These are phyloP conservation scores for Aspergillus cavernicola DNA, from an alignment of 495 filamentous ascomycete species.

Conservation along the genomic window DNA sequence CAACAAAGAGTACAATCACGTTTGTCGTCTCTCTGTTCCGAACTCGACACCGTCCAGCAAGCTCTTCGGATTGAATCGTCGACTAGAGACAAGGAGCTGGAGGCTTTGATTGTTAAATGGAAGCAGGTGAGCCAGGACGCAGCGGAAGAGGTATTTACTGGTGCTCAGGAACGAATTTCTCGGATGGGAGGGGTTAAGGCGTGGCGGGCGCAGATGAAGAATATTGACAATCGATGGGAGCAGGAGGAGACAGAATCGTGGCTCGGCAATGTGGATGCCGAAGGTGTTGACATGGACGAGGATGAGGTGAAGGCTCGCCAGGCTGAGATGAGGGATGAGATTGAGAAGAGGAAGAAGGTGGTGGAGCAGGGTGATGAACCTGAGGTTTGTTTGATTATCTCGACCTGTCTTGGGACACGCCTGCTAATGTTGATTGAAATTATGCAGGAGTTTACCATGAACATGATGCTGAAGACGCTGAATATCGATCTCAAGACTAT, in stretches of 20 bases:
- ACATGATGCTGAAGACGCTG: conserved; percentile 64
- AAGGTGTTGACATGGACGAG: conserved; percentile 22
- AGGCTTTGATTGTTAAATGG: conserved; percentile 48
- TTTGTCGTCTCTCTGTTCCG: conserved; percentile 29
- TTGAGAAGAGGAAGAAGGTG: conserved; percentile 20
- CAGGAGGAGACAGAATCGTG: conserved; percentile 26
- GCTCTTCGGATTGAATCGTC: conserved; percentile 47
- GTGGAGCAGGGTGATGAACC: conserved; percentile 32
- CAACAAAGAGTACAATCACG: conserved; percentile 29
- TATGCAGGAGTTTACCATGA: conserved; percentile 62
- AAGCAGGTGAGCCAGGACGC: conserved; percentile 41
- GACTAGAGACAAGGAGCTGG: conserved; percentile 44
- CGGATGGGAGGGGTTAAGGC: conserved; percentile 56
- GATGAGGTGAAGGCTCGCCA: conserved; percentile 24
- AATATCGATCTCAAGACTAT: conserved; percentile 62
- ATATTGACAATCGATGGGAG: conserved; percentile 32
- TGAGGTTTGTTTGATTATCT: conserved; percentile 34
- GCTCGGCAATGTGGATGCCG: conserved; percentile 12
- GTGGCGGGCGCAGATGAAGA: conserved; percentile 47
- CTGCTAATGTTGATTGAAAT: neutral
- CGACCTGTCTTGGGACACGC: conserved; percentile 1
- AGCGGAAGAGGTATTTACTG: conserved; percentile 49
- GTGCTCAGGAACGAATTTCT: conserved; percentile 38
- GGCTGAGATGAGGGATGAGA: conserved; percentile 25
- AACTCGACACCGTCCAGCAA: conserved; percentile 48